Percentiles rank a stretch among this genome's conserved stretches.
These are phyloP conservation scores for Zizania latifolia DNA, from an alignment of 176 grass and related monocot genomes.

Conservation along the genomic window DNA sequence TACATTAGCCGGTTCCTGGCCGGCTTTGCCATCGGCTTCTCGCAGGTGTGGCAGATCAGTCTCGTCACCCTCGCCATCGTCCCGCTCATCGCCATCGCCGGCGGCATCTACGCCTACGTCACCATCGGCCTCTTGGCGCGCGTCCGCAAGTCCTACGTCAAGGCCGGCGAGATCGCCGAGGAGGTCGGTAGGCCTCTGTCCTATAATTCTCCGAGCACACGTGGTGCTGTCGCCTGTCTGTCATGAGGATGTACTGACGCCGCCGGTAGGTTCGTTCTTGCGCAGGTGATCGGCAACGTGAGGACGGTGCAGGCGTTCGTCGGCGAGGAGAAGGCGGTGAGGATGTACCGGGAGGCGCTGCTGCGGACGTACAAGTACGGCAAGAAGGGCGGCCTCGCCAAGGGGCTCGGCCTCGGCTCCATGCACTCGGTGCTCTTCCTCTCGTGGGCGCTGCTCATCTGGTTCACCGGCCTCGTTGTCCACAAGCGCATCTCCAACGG, in stretches of 20 bases:
- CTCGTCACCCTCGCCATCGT: conserved; percentile 92
- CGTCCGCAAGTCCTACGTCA: conserved; percentile 93
- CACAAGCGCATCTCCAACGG: conserved; percentile 86
- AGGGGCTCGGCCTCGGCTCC: conserved; percentile 85
- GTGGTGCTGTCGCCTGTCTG: too few species aligned
- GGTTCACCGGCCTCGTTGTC: conserved; percentile 80
- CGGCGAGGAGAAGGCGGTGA: conserved; percentile 88
- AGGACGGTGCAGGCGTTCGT: conserved; percentile 95
- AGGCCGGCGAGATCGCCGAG: conserved; percentile 96
- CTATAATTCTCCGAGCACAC: neutral
- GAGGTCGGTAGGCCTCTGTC: conserved; percentile 40
- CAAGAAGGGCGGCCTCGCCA: conserved; percentile 71
- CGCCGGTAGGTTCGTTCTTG: neutral
- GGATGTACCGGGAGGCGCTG: conserved; percentile 60
- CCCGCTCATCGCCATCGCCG: conserved; percentile 83
- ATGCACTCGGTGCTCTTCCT: conserved; percentile 83
- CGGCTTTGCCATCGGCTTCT: conserved; percentile 90
- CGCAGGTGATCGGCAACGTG: conserved; percentile 89
- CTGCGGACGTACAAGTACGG: conserved; percentile 81
- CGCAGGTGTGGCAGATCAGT: conserved; percentile 92
- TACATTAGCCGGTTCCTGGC: conserved; percentile 92
- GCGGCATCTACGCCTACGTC: conserved; percentile 79
- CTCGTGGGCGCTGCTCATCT: conserved; percentile 89
- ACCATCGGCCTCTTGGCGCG: conserved; percentile 84
- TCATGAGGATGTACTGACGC: neutral